Conservation (phyloP, 2,329 filamentous ascomycete species). For the Laburnicola sp. region DNA sequence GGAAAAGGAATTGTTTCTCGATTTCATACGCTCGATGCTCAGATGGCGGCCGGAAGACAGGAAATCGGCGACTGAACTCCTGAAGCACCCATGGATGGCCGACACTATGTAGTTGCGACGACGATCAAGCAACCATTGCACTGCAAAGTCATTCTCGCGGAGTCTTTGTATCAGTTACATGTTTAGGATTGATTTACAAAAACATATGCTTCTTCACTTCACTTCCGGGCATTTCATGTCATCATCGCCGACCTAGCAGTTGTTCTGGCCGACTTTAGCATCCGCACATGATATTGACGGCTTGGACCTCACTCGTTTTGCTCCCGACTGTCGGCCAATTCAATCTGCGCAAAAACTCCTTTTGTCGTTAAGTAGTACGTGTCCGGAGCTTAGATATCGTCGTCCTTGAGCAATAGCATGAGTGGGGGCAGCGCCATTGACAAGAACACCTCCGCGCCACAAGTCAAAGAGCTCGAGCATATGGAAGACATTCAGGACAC, state of each 20-base stretch:
- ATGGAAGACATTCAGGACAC: slow-evolving; percentile 8
- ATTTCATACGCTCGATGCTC: slow-evolving; percentile 43
- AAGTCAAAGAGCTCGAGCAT: slow-evolving; percentile 10
- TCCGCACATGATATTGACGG: slow-evolving; percentile 16
- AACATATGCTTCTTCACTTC: slow-evolving; percentile 19
- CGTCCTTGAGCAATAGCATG: slow-evolving; percentile 15
- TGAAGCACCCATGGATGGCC: slow-evolving; percentile 28
- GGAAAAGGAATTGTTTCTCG: slow-evolving; percentile 36
- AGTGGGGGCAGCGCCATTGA: slow-evolving; percentile 14
- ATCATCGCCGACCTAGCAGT: slow-evolving; percentile 18
- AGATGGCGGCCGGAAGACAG: slow-evolving; percentile 43
- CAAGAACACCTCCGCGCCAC: slow-evolving; percentile 11
- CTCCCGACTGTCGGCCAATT: slow-evolving; percentile 17
- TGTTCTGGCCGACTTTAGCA: slow-evolving; percentile 16
- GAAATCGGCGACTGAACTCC: slow-evolving; percentile 25
- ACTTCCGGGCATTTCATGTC: slow-evolving; percentile 19
- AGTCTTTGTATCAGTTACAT: slow-evolving; percentile 14
- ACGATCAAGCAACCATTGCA: slow-evolving; percentile 24
- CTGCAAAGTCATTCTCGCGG: slow-evolving; percentile 20
- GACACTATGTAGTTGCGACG: slow-evolving; percentile 21
- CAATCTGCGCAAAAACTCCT: slow-evolving; percentile 15
- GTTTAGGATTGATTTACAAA: slow-evolving; percentile 9
- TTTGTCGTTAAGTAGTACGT: slow-evolving; percentile 15
- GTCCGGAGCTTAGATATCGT: slow-evolving; percentile 15
- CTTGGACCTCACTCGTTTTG: slow-evolving; percentile 16